Evolutionary conservation across 495 filamentous ascomycete species (phyloP).

Genomic region (Hyaloscypha bicolor): DNA sequence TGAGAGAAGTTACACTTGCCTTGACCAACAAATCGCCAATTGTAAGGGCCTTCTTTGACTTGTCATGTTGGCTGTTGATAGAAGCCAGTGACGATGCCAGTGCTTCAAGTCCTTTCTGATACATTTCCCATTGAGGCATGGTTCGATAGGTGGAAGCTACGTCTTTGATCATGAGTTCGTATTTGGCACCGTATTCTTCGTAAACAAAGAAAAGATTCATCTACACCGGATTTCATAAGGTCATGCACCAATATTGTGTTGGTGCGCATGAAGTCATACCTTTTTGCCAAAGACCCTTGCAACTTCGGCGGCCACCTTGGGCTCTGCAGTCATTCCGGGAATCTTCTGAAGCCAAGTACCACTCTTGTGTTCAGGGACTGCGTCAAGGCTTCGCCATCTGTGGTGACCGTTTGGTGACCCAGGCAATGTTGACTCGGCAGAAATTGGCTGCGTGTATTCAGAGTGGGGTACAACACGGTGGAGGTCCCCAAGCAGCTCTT

Average conservation of each 20-base stretch:
- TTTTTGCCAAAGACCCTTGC: conserved; percentile 75
- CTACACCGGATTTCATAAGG: conserved; percentile 42
- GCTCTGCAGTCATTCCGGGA: conserved; percentile 63
- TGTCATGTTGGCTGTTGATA: conserved; percentile 61
- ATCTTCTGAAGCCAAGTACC: conserved; percentile 46
- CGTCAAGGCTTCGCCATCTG: conserved; percentile 63
- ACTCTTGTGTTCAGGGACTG: conserved; percentile 53
- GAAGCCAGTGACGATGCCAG: conserved; percentile 76
- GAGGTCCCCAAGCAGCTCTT: conserved; percentile 68
- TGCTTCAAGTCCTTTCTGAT: conserved; percentile 87
- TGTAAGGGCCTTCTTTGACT: conserved; percentile 72
- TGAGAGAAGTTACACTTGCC: conserved; percentile 46
- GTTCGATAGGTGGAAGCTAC: conserved; percentile 67
- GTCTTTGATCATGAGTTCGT: conserved; percentile 79
- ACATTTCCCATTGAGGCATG: conserved; percentile 75
- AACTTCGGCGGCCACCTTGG: conserved; percentile 71
- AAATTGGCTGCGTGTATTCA: conserved; percentile 55
- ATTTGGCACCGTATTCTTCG: conserved; percentile 85
- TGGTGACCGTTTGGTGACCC: conserved; percentile 38
- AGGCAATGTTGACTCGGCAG: conserved; percentile 24
- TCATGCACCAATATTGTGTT: neutral
- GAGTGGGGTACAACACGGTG: conserved; percentile 62
- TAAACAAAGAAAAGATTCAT: conserved; percentile 82
- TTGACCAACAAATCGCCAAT: conserved; percentile 90
- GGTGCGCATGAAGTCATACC: conserved; percentile 48